phyloP scores from a whole-genome alignment of 805 yeast species.

The Metschnikowia henanensis region DNA sequence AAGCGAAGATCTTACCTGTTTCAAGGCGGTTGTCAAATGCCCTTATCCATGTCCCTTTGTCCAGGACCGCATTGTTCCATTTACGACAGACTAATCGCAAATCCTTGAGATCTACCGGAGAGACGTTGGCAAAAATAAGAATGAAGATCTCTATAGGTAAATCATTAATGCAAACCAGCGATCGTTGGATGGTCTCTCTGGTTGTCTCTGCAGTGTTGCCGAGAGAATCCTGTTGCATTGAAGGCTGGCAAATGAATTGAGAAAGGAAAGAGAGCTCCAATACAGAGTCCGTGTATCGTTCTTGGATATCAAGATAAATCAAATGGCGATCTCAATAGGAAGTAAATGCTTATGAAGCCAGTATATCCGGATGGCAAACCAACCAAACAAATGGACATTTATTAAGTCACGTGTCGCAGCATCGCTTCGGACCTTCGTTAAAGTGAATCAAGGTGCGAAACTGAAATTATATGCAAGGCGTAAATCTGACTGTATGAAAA shows the following conservation, averaged over 20 bases:
- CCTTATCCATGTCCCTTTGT: slow-evolving; percentile 48
- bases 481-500: no score
- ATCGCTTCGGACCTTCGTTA: neutral
- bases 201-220: slow-evolving; percentile 22
- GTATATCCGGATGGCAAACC: slow-evolving; percentile 3
- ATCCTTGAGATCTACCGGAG: slow-evolving; percentile 42
- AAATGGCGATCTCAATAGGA: no score
- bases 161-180: slow-evolving; percentile 23
- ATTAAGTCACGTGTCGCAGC: neutral
- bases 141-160: slow-evolving; percentile 51
- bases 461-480: no score
- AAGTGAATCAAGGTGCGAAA: no score
- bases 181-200: neutral
- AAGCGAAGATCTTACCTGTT: slow-evolving; percentile 38
- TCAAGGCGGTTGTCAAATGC: slow-evolving; percentile 44
- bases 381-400: no score
- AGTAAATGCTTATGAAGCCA: no score
- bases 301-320: no score
- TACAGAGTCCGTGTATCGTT: no score
- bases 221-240: slow-evolving; percentile 21
- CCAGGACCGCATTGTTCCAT: slow-evolving; percentile 48
- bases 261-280: no score
- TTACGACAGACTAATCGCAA: slow-evolving; percentile 46
- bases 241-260: no score
- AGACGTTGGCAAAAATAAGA: slow-evolving; percentile 45